Conservation (phyloP, 305 asterid genomes). For the Ajuga reptans region DNA sequence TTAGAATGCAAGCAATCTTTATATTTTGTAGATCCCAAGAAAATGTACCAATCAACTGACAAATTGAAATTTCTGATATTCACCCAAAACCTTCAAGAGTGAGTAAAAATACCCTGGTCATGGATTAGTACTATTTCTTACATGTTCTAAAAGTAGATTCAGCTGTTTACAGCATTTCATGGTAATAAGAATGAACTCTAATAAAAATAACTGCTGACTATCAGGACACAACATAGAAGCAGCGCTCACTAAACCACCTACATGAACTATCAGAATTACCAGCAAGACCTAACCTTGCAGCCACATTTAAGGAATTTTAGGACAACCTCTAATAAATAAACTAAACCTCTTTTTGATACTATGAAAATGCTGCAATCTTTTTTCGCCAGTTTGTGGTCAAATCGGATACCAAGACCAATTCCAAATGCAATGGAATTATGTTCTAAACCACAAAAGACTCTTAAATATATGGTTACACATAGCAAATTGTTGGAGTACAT, state of each 20-base stretch:
- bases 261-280: neutral
- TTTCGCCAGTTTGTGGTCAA: neutral
- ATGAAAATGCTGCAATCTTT: neutral
- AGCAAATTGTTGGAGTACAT: neutral
- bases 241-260: neutral
- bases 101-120: neutral
- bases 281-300: neutral
- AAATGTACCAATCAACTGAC: neutral
- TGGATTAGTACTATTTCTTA: neutral
- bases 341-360: neutral
- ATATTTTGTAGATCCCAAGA: neutral
- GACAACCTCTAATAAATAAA: neutral
- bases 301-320: neutral
- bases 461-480: neutral
- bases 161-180: neutral
- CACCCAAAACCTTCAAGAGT: neutral
- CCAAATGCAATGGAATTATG: neutral
- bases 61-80: neutral
- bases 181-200: neutral
- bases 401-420: neutral
- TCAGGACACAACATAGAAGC: neutral
- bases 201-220: neutral
- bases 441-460: neutral
- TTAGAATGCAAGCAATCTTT: neutral
- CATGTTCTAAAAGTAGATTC: neutral